Conservation (phyloP, 1,284 basidiomycete species). For the Cerioporus squamosus region DNA sequence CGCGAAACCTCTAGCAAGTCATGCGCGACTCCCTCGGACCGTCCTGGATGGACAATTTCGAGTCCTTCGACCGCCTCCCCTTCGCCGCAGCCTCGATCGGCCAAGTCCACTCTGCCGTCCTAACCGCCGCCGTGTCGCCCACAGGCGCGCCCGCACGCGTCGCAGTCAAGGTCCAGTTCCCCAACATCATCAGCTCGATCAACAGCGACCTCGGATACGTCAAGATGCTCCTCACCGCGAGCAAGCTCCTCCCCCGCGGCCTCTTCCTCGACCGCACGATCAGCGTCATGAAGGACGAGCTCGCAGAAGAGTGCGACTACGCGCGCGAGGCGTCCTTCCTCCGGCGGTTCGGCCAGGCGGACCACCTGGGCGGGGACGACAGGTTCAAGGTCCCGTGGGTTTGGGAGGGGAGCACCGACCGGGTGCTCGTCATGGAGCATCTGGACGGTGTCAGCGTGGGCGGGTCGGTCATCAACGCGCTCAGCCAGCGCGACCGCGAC, state of each 20-base stretch:
- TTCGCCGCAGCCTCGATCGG: constrained; percentile 98
- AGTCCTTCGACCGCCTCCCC: constrained; percentile 82
- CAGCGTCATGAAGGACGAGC: constrained; percentile 86
- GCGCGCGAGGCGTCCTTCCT: constrained; percentile 83
- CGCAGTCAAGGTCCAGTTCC: constrained; percentile 97
- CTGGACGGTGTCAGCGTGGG: constrained; percentile 87
- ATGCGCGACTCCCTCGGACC: constrained; percentile 76
- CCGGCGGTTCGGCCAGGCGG: constrained; percentile 58
- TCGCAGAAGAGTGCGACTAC: constrained; percentile 97
- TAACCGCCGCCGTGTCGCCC: constrained; percentile 53
- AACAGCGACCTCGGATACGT: constrained; percentile 89
- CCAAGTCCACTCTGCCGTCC: constrained; percentile 87
- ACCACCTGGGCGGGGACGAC: constrained; percentile 58
- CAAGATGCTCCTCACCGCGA: constrained; percentile 81
- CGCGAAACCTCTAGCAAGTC: constrained; percentile 63
- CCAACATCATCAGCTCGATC: constrained; percentile 88
- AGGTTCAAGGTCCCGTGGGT: constrained; percentile 89
- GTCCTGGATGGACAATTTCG: constrained; percentile 78
- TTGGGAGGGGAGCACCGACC: constrained; percentile 79
- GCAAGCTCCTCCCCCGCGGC: constrained; percentile 83
- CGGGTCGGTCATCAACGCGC: constrained; percentile 51
- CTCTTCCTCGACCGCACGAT: constrained; percentile 91
- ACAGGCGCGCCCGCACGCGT: constrained; percentile 64
- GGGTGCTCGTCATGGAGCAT: constrained; percentile 90
- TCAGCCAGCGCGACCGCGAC: constrained; percentile 73